Conservation (phyloP, 768 basidiomycete genomes). For the Serendipita sp. region DNA sequence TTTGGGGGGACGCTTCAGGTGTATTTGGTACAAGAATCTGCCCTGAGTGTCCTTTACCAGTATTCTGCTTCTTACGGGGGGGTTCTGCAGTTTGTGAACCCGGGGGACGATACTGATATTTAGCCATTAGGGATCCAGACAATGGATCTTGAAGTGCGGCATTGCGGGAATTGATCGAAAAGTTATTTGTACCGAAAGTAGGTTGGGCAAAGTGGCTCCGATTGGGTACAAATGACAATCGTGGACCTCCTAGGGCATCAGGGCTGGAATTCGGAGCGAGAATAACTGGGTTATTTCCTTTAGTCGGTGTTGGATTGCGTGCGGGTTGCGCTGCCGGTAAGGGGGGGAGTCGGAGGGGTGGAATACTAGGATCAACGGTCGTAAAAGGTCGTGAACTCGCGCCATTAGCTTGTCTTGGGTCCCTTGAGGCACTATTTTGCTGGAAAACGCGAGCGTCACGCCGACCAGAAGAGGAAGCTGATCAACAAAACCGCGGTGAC, state of each 20-base stretch:
- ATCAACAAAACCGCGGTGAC: not conserved
- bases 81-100: not conserved
- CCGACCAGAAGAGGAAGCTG: not conserved
- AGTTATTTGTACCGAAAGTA: not conserved
- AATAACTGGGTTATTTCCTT: not conserved
- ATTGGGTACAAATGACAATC: not conserved
- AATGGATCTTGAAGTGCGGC: not conserved
- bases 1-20: not conserved
- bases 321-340: not conserved
- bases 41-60: not conserved
- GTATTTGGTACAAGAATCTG: not conserved
- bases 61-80: slow-evolving; percentile 1
- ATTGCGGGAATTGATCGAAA: not conserved
- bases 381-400: not conserved
- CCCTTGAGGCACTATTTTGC: not conserved
- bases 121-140: not conserved
- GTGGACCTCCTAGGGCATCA: not conserved
- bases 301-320: not conserved
- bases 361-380: not conserved
- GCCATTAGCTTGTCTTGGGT: not conserved
- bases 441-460: not conserved
- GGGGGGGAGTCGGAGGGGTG: not conserved
- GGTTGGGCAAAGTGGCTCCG: not conserved
- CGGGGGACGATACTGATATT: not conserved
- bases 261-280: not conserved